Evolutionary conservation across 305 asterid species (phyloP).

Genomic region (Fraxinus paxiana): DNA sequence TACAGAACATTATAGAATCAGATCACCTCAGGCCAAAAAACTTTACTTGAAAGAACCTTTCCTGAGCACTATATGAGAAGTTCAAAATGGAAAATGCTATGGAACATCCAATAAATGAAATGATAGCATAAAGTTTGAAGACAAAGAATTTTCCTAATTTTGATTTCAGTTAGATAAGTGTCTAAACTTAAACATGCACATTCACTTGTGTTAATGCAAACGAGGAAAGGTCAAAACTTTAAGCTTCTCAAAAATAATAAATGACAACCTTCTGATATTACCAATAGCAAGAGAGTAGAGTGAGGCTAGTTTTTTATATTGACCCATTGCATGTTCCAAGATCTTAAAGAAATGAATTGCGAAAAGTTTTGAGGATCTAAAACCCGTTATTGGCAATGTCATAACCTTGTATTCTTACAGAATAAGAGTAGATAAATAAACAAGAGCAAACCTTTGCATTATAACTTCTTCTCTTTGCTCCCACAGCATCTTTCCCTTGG

Average conservation of each 20-base stretch:
- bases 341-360: background rate
- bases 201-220: background rate
- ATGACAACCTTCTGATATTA: background rate
- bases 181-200: background rate
- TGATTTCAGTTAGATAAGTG: background rate
- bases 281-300: background rate
- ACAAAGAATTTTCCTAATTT: background rate
- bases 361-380: constrained; percentile 1
- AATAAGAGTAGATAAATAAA: constrained; percentile 25
- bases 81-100: background rate
- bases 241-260: background rate
- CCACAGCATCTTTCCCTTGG: constrained; percentile 67
- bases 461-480: constrained; percentile 63
- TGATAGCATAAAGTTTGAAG: constrained; percentile 8
- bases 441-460: constrained; percentile 52
- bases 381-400: constrained; percentile 5
- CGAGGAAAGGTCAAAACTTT: background rate
- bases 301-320: background rate
- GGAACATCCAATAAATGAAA: background rate
- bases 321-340: background rate
- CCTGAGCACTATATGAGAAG: background rate
- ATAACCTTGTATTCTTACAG: constrained; percentile 10
- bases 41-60: background rate
- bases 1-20: background rate
- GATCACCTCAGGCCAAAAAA: background rate